Conservation (phyloP, 2,329 filamentous ascomycete genomes). For the Aspergillus japonicus region DNA sequence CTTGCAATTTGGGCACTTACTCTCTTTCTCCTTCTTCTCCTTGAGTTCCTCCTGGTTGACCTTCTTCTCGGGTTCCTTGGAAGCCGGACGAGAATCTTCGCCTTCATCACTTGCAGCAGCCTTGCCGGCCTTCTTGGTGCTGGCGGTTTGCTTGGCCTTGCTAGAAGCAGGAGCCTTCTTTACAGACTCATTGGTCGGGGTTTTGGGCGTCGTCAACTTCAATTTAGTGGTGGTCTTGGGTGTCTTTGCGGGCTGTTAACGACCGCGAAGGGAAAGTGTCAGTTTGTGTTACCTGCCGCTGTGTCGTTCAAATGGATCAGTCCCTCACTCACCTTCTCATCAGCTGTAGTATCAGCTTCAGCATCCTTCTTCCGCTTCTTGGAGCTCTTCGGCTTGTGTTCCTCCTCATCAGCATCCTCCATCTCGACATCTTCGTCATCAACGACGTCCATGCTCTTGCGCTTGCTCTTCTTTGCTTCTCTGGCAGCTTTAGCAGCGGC, state of each 20-base stretch:
- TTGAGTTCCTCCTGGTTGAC: slow-evolving; percentile 56
- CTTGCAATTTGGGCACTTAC: slow-evolving; percentile 29
- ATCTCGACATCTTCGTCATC: slow-evolving; percentile 59
- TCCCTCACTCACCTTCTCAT: slow-evolving; percentile 61
- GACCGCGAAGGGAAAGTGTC: neutral
- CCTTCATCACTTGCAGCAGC: slow-evolving; percentile 57
- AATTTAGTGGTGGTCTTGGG: slow-evolving; percentile 61
- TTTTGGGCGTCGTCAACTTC: slow-evolving; percentile 59
- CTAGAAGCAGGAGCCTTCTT: slow-evolving; percentile 52
- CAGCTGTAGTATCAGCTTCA: slow-evolving; percentile 65
- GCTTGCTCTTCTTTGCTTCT: slow-evolving; percentile 48
- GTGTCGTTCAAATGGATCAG: neutral
- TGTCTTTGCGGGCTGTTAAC: slow-evolving; percentile 60
- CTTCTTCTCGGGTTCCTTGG: slow-evolving; percentile 52
- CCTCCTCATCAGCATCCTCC: slow-evolving; percentile 45
- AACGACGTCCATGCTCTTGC: slow-evolving; percentile 52
- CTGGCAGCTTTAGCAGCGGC: slow-evolving; percentile 53
- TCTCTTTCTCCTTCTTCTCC: slow-evolving; percentile 59
- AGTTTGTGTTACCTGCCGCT: neutral
- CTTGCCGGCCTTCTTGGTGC: slow-evolving; percentile 61
- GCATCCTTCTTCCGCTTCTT: slow-evolving; percentile 81
- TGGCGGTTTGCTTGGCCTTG: slow-evolving; percentile 55
- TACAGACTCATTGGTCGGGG: slow-evolving; percentile 47
- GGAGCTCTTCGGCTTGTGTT: slow-evolving; percentile 54
- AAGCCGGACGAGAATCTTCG: slow-evolving; percentile 57